Evolutionary conservation across 164 flowering plant species (phyloP), one percentile per base, ranked within the genome.

Genomic region (Saururus chinensis): DNA sequence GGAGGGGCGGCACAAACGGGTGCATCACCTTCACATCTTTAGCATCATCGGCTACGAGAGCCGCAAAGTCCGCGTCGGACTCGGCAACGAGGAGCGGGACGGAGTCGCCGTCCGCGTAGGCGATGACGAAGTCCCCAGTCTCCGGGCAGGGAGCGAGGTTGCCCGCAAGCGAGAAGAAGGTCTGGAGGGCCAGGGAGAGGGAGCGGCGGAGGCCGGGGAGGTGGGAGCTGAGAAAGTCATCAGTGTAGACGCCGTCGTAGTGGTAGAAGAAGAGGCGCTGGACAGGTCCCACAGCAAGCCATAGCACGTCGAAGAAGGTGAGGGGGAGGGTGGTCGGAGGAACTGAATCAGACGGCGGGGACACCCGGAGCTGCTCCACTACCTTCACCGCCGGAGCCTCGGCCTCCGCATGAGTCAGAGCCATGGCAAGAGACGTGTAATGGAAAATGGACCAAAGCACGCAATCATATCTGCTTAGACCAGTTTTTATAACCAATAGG

Each of bases 101-200:
- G 9, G 77, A 71, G 59, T 80, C 79, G 9, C 77, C 78, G 0
- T 67, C 66, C 30, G 9, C 19, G 74, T 64, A 78, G 49, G 67
- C 40, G 45, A 80, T 53, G 14, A 40, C 51, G 60, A 76, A 77
- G 16, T 65, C 61, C 10, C 24, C 54, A 22, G 71, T 30, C 14
- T 72, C 60, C 2, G 71, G 67, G 7, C 75, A 74, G 41, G 42
- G 54, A 7, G 69, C 40, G 10, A 80, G 51, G 14, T 60, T 71
- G 5, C 77, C 80, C 23, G 79, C 78, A n/a, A 77, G 58, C 1
- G 83, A 78, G 59, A 57, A 78, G 64, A 75, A 82, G 64, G 68
- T 72, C 16, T 58, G 64, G 65, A 83, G 84, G 53, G 81, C 59
- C 35, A 73, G 72, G 45, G 77, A 67, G 25, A 83, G 81, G 10